These are phyloP conservation scores for Neonectria ditissima DNA, from an alignment of 2,329 filamentous ascomycete genomes.

Conservation along the genomic window DNA sequence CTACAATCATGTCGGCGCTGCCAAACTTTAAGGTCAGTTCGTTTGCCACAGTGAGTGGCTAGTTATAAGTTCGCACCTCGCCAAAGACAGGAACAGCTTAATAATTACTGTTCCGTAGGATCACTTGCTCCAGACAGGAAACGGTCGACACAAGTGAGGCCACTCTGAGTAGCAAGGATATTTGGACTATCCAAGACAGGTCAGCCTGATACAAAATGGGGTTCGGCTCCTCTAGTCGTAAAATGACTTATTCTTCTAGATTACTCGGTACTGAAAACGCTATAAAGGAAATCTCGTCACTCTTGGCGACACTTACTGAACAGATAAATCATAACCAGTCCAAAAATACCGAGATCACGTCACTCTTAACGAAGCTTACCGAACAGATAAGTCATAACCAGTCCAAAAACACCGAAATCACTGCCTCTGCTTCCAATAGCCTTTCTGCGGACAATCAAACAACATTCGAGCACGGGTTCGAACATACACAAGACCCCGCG, in stretches of 20 bases:
- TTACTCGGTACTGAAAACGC: slow-evolving; percentile 4
- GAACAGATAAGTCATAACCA: not conserved
- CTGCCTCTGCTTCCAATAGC: not conserved
- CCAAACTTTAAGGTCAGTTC: slow-evolving; percentile 2
- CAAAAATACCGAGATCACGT: not conserved
- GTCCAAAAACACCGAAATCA: too few relatives aligned
- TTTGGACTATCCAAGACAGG: not conserved
- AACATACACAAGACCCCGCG: not conserved
- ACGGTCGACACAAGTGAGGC: not conserved
- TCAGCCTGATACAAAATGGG: not conserved
- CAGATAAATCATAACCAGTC: not conserved
- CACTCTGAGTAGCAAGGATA: not conserved
- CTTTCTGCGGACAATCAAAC: too few relatives aligned
- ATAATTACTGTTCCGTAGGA: not conserved
- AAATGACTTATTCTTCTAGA: not conserved
- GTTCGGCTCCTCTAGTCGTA: too few relatives aligned
- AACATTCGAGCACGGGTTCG: not conserved
- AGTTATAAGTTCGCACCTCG: not conserved
- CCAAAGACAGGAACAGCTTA: too few relatives aligned
- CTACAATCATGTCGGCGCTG: slow-evolving; percentile 12
- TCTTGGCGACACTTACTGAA: not conserved
- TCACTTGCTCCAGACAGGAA: slow-evolving; percentile 3
- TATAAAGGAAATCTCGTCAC: not conserved
- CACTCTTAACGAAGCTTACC: not conserved
- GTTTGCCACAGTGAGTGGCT: too few relatives aligned